Base-by-base conservation (phyloP, 106 monocot species). In the Dactylorhiza incarnata region DNA sequence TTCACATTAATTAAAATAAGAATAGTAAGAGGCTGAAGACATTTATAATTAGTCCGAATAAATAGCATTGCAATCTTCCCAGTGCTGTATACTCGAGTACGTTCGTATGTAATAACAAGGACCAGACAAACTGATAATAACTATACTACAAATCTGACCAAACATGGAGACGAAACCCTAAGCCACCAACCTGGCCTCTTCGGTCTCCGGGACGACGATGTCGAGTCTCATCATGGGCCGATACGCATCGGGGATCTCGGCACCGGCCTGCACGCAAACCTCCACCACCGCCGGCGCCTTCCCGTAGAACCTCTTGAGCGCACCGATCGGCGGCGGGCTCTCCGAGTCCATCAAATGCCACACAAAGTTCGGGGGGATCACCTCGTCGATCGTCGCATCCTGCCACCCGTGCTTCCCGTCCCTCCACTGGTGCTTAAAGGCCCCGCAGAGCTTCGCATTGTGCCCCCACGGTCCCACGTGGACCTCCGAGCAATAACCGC, bases 351-450 rank as follows among this genome's bases (percentile, higher is more conserved):
- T 76, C 5, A 91, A 74, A 78, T 97, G 93, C 91, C 91, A 97
- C 7, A 94, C 94, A 67, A 84, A 96, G 63, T 97, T 97, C 9
- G 84, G 91, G 0, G 89, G 93, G 43, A 97, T 74, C 26, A 91
- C 91, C 81, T 97, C 97, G 26, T 97, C 86, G n/a, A 81, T 10
- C 5, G 80, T 84, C 3, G 97, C 91, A 76, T 94, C 91, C 82
- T 94, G 91, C 97, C 97, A 97, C 51, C 91, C 94, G 69, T 97
- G 97, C 74, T 94, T 94, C 20, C 94, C 91, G 6, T 97, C 94
- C 55, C 97, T 77, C 94, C 97, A 94, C 59, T 97, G 94, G 78
- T 97, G 97, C 82, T 97, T 97, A 83, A 94, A 97, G 19, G 84
- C 94, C 25, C 97, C 94, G 44, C 97, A 97, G 5, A 91, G 87